Evolutionary conservation across 129 eudicot genomes (phyloP).

Genomic region (Centrapalus pauciflorus): DNA sequence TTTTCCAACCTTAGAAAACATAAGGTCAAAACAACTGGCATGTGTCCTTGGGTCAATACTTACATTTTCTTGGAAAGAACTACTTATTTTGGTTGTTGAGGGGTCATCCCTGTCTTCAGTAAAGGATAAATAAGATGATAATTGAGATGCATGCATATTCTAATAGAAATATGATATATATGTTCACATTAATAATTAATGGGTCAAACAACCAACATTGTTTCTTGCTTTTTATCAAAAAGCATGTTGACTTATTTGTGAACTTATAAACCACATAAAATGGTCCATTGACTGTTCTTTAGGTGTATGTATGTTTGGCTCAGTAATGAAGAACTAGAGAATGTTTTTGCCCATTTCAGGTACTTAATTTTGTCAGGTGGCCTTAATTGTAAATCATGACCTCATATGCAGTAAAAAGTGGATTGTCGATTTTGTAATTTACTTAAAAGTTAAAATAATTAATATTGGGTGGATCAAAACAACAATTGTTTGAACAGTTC

Average conservation of each 20-base stretch:
- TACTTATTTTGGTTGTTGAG: neutral
- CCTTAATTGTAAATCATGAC: too few relatives aligned
- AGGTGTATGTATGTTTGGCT: neutral
- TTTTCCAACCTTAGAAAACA: too few relatives aligned
- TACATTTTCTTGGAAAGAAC: too few relatives aligned
- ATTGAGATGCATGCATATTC: neutral
- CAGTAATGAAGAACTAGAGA: neutral
- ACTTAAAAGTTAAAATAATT: neutral
- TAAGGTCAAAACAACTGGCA: too few relatives aligned
- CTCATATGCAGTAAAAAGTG: neutral
- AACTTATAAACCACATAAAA: neutral
- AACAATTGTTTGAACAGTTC: too few relatives aligned
- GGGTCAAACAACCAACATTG: too few relatives aligned
- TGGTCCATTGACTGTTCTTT: too few relatives aligned
- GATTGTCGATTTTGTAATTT: neutral
- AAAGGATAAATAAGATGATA: neutral
- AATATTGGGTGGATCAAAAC: too few relatives aligned
- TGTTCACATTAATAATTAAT: neutral
- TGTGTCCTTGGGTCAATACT: too few relatives aligned
- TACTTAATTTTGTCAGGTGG: too few relatives aligned
- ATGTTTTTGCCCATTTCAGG: neutral
- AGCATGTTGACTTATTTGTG: conserved; percentile 2
- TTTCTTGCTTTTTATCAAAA: neutral
- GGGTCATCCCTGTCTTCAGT: conserved; percentile 12
- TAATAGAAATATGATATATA: conserved; percentile 3